Evolutionary conservation across 2,329 filamentous ascomycete species (phyloP).

Genomic region (Alternaria longipes): DNA sequence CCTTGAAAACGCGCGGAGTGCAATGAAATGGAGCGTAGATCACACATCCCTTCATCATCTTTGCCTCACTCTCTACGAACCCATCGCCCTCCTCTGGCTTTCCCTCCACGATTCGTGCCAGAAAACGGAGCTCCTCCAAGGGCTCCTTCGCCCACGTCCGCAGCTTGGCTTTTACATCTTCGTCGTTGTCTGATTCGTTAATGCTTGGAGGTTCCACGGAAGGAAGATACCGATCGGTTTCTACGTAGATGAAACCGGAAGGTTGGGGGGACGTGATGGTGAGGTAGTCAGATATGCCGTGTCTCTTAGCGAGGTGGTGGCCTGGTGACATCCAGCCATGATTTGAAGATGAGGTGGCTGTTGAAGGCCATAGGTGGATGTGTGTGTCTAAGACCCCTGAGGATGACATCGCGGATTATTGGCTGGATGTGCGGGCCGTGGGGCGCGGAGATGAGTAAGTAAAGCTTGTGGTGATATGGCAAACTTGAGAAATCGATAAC

Average conservation of each 20-base stretch:
- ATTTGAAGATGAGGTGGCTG: slow-evolving; percentile 66
- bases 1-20: slow-evolving; percentile 66
- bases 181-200: background rate
- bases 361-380: slow-evolving; percentile 83
- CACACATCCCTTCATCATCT: slow-evolving; percentile 73
- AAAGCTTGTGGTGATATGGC: background rate
- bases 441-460: background rate
- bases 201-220: slow-evolving; percentile 11
- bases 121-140: slow-evolving; percentile 75
- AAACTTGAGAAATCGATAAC: background rate
- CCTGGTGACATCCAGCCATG: slow-evolving; percentile 73
- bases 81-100: slow-evolving; percentile 70
- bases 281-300: slow-evolving; percentile 71
- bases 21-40: slow-evolving; percentile 86
- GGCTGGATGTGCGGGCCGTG: background rate
- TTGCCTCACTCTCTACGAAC: slow-evolving; percentile 52
- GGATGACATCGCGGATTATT: slow-evolving; percentile 31
- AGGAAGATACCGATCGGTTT: slow-evolving; percentile 72
- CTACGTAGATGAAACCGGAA: slow-evolving; percentile 79
- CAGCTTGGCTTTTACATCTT: slow-evolving; percentile 28
- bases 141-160: slow-evolving; percentile 71
- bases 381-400: slow-evolving; percentile 80
- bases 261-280: slow-evolving; percentile 22
- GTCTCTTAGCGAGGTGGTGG: slow-evolving; percentile 67
- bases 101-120: slow-evolving; percentile 72